These are phyloP conservation scores for Emericellopsis terricola DNA, from an alignment of 495 filamentous ascomycete genomes.

Conservation along the genomic window DNA sequence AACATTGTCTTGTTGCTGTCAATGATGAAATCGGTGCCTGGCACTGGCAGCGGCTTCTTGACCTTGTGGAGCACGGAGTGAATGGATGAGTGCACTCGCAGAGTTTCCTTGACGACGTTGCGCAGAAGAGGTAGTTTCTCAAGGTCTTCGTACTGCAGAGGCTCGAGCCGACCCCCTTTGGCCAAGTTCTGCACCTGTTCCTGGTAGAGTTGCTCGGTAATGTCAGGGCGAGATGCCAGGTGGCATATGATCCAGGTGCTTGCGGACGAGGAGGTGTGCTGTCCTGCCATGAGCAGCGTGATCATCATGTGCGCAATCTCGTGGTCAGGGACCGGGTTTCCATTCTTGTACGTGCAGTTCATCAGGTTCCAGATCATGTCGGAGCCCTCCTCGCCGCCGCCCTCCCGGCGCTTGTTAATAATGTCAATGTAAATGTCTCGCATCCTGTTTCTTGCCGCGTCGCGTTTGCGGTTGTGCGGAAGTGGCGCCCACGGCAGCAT, in stretches of 20 bases:
- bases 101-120: constrained; percentile 46
- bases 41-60: constrained; percentile 41
- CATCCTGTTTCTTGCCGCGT: constrained; percentile 44
- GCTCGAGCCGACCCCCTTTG: constrained; percentile 18
- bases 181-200: constrained; percentile 40
- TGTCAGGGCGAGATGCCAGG: constrained; percentile 39
- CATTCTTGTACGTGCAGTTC: constrained; percentile 43
- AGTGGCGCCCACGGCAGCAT: constrained; percentile 51
- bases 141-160: constrained; percentile 35
- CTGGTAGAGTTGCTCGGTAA: constrained; percentile 41
- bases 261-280: constrained; percentile 51
- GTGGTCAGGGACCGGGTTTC: constrained; percentile 37
- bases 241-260: constrained; percentile 49
- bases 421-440: constrained; percentile 43
- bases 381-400: constrained; percentile 13
- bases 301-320: constrained; percentile 67
- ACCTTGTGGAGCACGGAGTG: constrained; percentile 56
- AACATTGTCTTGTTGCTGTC: constrained; percentile 45
- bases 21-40: constrained; percentile 47
- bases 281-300: constrained; percentile 54
- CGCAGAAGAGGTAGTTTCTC: constrained; percentile 36
- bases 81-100: constrained; percentile 48
- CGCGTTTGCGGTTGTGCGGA: constrained; percentile 45
- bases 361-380: constrained; percentile 62
- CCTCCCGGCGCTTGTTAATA: constrained; percentile 32